Evolutionary conservation across 1,284 basidiomycete genomes (phyloP), one percentile per base, ranked within the genome.

Genomic region (Naganishia sp.): DNA sequence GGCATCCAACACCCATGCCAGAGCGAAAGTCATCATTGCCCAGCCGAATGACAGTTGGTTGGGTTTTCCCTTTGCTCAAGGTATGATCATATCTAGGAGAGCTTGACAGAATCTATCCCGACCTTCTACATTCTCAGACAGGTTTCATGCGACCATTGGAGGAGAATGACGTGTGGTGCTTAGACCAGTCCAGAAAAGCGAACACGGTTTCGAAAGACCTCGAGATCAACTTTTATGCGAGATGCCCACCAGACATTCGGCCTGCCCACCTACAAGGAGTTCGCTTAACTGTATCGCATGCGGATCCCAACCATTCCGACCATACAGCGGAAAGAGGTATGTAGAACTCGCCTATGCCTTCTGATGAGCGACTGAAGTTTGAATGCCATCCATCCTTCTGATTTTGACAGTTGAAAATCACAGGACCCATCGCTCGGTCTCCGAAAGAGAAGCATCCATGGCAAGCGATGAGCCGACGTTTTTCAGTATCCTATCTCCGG

Each of bases 81-180:
- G 45, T 46, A 46, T n/a, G 45, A 46, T 1, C 23, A 7, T 21
- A 21, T 15, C 18, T 7, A 46, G 15, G 18, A 17, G 11, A 17
- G 45, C 7, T 15, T 46, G 11, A 17, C 45, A n/a, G 13, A 13
- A 46, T n/a, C 23, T n/a, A 17, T 46, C 18, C 18, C 6, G 6
- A n/a, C 23, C 18, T 43, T 43, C 18, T 17, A 17, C 2, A 46
- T 2, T 21, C 11, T n/a, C 23, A 46, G 45, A 66, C 56, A 3
- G 65, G 65, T 10, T 60, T 46, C 47, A 60, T 17, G 39, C 55
- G 65, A 28, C 49, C 56, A 32, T 21, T 66, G 3, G 65, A 60
- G 18, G 46, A 51, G 15, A 43, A 60, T 35, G 65, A 66, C 32
- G 57, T 66, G 10, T 66, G 65, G 65, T 41, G 46, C 7, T 50